These are phyloP conservation scores for Hysterangium stoloniferum DNA, from an alignment of 768 basidiomycete genomes.

Conservation along the genomic window DNA sequence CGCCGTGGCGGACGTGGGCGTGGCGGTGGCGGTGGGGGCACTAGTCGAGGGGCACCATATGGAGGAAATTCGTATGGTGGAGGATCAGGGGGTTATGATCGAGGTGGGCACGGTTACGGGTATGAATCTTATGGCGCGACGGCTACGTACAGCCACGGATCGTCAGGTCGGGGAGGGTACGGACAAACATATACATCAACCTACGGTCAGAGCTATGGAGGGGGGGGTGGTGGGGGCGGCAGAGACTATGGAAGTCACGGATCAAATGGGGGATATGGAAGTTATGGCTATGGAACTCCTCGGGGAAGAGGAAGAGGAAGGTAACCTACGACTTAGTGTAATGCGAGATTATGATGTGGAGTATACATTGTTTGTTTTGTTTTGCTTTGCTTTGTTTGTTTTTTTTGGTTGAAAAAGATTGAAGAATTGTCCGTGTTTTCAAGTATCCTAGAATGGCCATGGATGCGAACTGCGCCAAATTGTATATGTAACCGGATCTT, in stretches of 20 bases:
- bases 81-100: slow-evolving; percentile 9
- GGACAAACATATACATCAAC: slow-evolving; percentile 5
- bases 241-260: slow-evolving; percentile 36
- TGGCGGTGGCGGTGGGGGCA: slow-evolving; percentile 18
- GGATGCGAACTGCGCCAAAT: too few species aligned
- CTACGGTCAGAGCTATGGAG: slow-evolving; percentile 14
- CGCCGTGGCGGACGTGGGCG: slow-evolving; percentile 29
- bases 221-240: slow-evolving; percentile 21
- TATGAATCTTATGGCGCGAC: slow-evolving; percentile 22
- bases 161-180: slow-evolving; percentile 18
- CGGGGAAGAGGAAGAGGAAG: too few species aligned
- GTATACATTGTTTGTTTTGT: neutral
- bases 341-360: too few species aligned
- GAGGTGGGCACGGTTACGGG: slow-evolving; percentile 15
- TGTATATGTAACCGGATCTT: too few species aligned
- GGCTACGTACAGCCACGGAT: slow-evolving; percentile 14
- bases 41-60: slow-evolving; percentile 10
- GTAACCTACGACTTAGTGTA: too few species aligned
- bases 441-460: too few species aligned
- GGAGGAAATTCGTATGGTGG: neutral
- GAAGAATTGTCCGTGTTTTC: too few species aligned
- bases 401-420: neutral
- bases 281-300: slow-evolving; percentile 3
- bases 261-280: slow-evolving; percentile 8
- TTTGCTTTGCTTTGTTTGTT: neutral